Percentiles rank a stretch among this genome's conserved stretches.
These are phyloP conservation scores for Fonsecaea pedrosoi DNA, from an alignment of 2,329 filamentous ascomycete genomes.

Conservation along the genomic window DNA sequence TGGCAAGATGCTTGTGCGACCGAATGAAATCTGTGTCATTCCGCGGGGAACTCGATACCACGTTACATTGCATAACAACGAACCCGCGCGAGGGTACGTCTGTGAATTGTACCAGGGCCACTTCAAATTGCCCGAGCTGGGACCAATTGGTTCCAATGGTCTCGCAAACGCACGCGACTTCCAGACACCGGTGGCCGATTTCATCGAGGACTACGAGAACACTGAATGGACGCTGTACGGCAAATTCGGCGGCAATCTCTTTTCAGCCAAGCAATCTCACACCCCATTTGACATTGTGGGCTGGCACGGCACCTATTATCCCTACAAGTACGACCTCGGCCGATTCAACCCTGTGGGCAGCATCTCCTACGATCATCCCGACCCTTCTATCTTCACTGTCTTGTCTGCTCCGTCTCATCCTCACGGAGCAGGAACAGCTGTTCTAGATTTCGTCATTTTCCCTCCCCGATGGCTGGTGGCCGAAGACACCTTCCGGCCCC, in stretches of 20 bases:
- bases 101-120: conserved; percentile 76
- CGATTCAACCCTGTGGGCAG: conserved; percentile 77
- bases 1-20: conserved; percentile 74
- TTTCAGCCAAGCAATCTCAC: conserved; percentile 69
- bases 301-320: conserved; percentile 81
- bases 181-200: conserved; percentile 72
- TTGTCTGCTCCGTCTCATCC: conserved; percentile 62
- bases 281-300: conserved; percentile 80
- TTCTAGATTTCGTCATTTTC: conserved; percentile 71
- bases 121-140: conserved; percentile 73
- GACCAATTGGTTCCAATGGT: conserved; percentile 75
- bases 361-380: conserved; percentile 77
- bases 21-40: conserved; percentile 78
- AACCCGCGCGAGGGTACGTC: conserved; percentile 73
- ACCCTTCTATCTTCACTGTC: conserved; percentile 77
- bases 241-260: conserved; percentile 73
- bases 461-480: conserved; percentile 68
- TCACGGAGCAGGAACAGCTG: conserved; percentile 65
- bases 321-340: conserved; percentile 81
- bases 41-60: conserved; percentile 77
- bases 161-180: conserved; percentile 80
- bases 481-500: conserved; percentile 66
- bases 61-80: conserved; percentile 67
- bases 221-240: conserved; percentile 63
- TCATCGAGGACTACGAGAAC: conserved; percentile 63